phyloP scores from a whole-genome alignment of 129 eudicot species.

The Helianthus annuus region HanXRQr2.0-SUNRISE NC_035449.2:5616313-5616812 shows the following conservation, averaged over 20 bases:
- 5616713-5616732: no score
- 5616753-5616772: no score
- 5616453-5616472: slow-evolving; percentile 82
- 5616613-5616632: background rate
- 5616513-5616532: background rate
- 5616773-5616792: no score
- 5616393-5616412: slow-evolving; percentile 78
- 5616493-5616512: slow-evolving; percentile 78
- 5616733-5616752: no score
- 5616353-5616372: slow-evolving; percentile 79
- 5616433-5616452: slow-evolving; percentile 74
- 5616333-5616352: slow-evolving; percentile 67
- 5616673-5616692: no score
- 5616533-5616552: background rate
- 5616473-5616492: slow-evolving; percentile 66
- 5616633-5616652: background rate
- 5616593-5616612: background rate
- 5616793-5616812: no score
- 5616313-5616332: slow-evolving; percentile 91
- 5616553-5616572: background rate
- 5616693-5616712: no score
- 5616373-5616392: slow-evolving; percentile 67
- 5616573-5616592: background rate
- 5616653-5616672: no score
- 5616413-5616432: slow-evolving; percentile 83